A percentile compares a stretch with the other conserved stretches of the same genome.
These are phyloP conservation scores for Colletotrichum spinosum DNA, from an alignment of 2,329 filamentous ascomycete species.

Conservation along the genomic window DNA sequence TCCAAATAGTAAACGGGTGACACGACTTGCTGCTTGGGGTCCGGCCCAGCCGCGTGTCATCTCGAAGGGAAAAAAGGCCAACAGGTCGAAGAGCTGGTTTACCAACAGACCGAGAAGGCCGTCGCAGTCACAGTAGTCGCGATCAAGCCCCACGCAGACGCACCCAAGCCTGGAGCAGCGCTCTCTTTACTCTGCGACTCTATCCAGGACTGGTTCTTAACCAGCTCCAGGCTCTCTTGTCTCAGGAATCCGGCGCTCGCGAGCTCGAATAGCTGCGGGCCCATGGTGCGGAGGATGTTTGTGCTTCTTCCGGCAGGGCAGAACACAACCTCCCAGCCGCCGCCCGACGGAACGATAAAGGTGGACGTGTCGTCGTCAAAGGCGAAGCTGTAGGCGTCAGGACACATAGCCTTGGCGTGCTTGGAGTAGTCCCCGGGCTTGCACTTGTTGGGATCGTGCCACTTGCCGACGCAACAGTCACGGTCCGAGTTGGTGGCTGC, in stretches of 20 bases:
- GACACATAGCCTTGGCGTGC: slow-evolving; percentile 79
- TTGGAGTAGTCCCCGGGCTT: slow-evolving; percentile 75
- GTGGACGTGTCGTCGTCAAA: slow-evolving; percentile 70
- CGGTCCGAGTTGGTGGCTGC: slow-evolving; percentile 72
- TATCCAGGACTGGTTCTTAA: slow-evolving; percentile 38
- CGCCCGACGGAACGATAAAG: slow-evolving; percentile 73
- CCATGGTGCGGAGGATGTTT: slow-evolving; percentile 66
- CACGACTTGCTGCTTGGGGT: slow-evolving; percentile 24
- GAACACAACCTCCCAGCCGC: slow-evolving; percentile 83
- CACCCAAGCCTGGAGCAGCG: slow-evolving; percentile 18
- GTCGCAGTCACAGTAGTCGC: slow-evolving; percentile 5
- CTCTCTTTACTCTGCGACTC: slow-evolving; percentile 37
- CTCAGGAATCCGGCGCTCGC: slow-evolving; percentile 55
- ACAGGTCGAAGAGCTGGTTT: not conserved
- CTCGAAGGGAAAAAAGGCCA: slow-evolving; percentile 4
- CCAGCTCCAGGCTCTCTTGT: slow-evolving; percentile 41
- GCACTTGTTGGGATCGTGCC: slow-evolving; percentile 73
- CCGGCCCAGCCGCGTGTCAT: slow-evolving; percentile 30
- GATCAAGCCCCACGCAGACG: slow-evolving; percentile 19
- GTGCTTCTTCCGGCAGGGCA: slow-evolving; percentile 75
- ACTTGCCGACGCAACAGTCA: slow-evolving; percentile 82
- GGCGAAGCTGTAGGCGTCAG: slow-evolving; percentile 86
- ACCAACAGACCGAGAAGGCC: slow-evolving; percentile 15
- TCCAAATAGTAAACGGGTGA: slow-evolving; percentile 24
- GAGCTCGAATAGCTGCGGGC: slow-evolving; percentile 60